Evolutionary conservation across 176 grass and related monocot genomes (phyloP).

Genomic region (Avena eriantha): DNA sequence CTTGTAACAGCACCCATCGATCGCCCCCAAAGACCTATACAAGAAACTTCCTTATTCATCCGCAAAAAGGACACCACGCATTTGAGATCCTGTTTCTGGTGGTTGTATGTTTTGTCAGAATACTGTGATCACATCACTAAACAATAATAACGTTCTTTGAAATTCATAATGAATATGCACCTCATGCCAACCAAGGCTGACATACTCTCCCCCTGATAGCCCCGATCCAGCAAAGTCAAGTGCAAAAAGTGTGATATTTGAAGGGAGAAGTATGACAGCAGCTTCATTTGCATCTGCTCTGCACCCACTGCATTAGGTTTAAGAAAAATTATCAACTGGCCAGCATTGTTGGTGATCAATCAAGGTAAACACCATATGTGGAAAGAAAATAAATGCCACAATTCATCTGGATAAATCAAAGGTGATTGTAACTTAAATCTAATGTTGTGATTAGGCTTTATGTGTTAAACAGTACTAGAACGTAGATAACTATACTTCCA

Average conservation of each 20-base stretch:
- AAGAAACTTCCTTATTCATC: conserved; percentile 86
- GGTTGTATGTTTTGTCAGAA: conserved; percentile 36
- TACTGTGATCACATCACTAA: conserved; percentile 22
- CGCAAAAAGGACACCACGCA: conserved; percentile 82
- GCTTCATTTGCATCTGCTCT: conserved; percentile 99
- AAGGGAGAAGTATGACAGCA: conserved; percentile 92
- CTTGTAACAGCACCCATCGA: conserved; percentile 99
- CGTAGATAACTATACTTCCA: conserved; percentile 26
- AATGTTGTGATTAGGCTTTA: neutral
- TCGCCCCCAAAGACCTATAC: conserved; percentile 97
- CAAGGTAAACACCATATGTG: neutral
- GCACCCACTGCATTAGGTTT: conserved; percentile 84
- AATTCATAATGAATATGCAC: conserved; percentile 49
- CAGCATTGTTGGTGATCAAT: conserved; percentile 15
- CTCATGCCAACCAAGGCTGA: conserved; percentile 99
- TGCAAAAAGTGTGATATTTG: conserved; percentile 96
- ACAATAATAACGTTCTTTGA: conserved; percentile 11
- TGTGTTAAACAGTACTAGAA: neutral
- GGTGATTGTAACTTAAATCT: neutral
- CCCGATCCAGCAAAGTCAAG: conserved; percentile 99
- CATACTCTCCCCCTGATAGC: conserved; percentile 88
- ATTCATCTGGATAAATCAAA: conserved; percentile 33
- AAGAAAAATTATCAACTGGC: conserved; percentile 29
- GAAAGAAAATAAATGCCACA: conserved; percentile 11
- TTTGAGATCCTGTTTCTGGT: conserved; percentile 97